Evolutionary conservation across 345 rosid genomes (phyloP).

Genomic region (Excoecaria cochinchinensis): DNA sequence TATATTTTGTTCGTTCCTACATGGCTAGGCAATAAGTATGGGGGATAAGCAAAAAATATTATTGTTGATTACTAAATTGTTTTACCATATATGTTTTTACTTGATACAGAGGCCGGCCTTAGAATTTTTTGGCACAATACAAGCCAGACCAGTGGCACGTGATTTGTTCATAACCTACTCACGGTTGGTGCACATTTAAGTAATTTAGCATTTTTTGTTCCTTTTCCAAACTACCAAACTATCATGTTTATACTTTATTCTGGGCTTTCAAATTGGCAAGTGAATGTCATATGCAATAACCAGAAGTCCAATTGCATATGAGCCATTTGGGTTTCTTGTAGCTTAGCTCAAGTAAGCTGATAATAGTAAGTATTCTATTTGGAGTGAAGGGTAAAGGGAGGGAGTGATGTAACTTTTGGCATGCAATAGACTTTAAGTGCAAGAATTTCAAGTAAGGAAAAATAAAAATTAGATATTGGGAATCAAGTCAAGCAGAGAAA

Average conservation of each 20-base stretch:
- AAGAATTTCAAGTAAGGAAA: background rate
- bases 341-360: background rate
- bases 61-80: background rate
- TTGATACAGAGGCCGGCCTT: conserved; percentile 69
- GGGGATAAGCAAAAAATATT: background rate
- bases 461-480: background rate
- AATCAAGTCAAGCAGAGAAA: background rate
- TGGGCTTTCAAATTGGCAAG: background rate
- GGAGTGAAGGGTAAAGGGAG: background rate
- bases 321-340: background rate
- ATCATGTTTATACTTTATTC: background rate
- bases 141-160: conserved; percentile 78
- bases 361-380: background rate
- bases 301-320: too few species aligned
- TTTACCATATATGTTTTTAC: conserved; percentile 2
- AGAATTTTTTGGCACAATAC: conserved; percentile 89
- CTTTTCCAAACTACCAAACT: background rate
- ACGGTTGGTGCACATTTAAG: conserved; percentile 40
- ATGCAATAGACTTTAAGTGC: background rate
- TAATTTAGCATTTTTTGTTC: background rate
- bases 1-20: background rate
- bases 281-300: background rate
- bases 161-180: conserved; percentile 77
- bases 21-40: background rate
- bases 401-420: background rate